Percentiles rank a stretch among this genome's conserved stretches.
Evolutionary conservation across 148 eudicot genomes (phyloP).

Genomic region (Gaultheria prostrata): DNA sequence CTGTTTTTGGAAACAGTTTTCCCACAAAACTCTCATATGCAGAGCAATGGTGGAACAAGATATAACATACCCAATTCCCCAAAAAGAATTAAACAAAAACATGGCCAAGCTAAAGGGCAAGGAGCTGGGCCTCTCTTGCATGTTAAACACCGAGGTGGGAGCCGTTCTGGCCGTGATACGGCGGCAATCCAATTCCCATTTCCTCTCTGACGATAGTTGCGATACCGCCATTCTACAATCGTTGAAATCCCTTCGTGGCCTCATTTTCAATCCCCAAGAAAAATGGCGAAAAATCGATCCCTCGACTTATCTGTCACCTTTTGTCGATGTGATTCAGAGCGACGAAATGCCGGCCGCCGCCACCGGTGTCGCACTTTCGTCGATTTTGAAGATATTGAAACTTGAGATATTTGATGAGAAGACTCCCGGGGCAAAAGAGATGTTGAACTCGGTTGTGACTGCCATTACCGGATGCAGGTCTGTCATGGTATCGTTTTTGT

Average conservation of each 20-base stretch:
- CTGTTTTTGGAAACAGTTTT: neutral
- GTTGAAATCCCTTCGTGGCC: constrained; percentile 60
- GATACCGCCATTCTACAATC: constrained; percentile 57
- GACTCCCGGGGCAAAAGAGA: constrained; percentile 73
- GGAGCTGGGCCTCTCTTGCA: constrained; percentile 77
- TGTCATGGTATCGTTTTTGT: neutral
- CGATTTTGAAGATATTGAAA: constrained; percentile 62
- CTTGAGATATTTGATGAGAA: constrained; percentile 61
- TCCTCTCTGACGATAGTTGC: constrained; percentile 38
- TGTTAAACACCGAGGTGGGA: constrained; percentile 84
- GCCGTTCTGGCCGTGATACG: constrained; percentile 78
- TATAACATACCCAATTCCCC: neutral
- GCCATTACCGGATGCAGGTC: constrained; percentile 63
- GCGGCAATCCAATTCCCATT: constrained; percentile 34
- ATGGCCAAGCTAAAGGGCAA: constrained; percentile 39
- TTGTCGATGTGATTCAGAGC: constrained; percentile 74
- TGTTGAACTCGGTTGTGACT: constrained; percentile 42
- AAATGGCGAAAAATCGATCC: constrained; percentile 82
- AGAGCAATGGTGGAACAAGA: constrained; percentile 8
- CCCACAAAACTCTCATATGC: neutral
- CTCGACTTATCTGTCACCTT: constrained; percentile 66
- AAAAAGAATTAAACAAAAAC: neutral
- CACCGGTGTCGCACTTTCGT: constrained; percentile 66
- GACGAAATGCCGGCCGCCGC: constrained; percentile 79
- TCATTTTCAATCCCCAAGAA: constrained; percentile 74